Evolutionary conservation across 1,284 basidiomycete species (phyloP), one percentile per base, ranked within the genome.

Genomic region (Apiotrichum brassicae): DNA sequence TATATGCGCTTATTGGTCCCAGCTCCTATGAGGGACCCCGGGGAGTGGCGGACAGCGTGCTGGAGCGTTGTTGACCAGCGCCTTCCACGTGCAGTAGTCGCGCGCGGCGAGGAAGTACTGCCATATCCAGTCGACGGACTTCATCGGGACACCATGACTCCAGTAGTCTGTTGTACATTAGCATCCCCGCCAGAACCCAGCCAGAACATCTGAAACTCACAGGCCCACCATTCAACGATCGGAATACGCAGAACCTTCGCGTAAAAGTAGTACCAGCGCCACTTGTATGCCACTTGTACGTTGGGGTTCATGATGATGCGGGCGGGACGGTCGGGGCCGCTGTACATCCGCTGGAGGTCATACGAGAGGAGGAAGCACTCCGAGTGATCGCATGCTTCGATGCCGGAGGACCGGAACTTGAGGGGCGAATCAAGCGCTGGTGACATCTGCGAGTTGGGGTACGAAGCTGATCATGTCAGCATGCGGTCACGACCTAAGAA

Each of bases 301-400:
- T 60, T 65, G 28, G 78, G 76, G 57, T 79, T 79, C 59, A 79
- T 72, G 57, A 68, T 72, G 48, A 80, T 76, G 28, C 68, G 68
- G 0, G 74, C 71, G 7, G 62, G 65, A 11, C 61, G 45, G 16
- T 45, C 47, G 28, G 68, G 57, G 35, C 77, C 55, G 19, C 65
- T 63, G 49, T 78, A 76, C 25, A 77, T 51, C 4, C 79, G 75
- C 51, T 81, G 76, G 22, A 82, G 64, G 62, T 82, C 81, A 63
- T 80, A 80, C 6, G 77, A 77, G 16, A 78, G 68, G 43, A 79
- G 61, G 68, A 81, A 79, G 33, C 76, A 79, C 66, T 82, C 81
- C 20, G 75, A 76, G 34, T 77, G 77, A 58, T 74, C 77, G 64
- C 81, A 82, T 48, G 76, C 75, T 6, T 62, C 68, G 19, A 67